Evolutionary conservation across 2,329 filamentous ascomycete genomes (phyloP).

Genomic region (Trichoderma sp.): DNA sequence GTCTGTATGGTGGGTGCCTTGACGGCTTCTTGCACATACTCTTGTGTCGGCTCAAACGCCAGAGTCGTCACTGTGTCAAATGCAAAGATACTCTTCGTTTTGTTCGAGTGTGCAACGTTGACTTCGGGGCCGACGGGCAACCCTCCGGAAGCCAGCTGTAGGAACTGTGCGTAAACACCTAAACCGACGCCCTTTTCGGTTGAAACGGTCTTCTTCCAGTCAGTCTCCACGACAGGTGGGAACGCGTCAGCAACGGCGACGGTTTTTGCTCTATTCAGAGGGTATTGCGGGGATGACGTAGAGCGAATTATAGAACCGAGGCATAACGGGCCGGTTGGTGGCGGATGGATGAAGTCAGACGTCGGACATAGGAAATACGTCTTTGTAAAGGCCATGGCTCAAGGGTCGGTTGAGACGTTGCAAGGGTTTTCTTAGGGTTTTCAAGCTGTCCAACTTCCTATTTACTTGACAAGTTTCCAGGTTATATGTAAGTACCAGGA

Average conservation of each 20-base stretch:
- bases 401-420: not conserved
- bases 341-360: not conserved
- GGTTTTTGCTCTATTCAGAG: not conserved
- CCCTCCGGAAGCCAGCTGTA: not conserved
- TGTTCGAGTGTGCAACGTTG: not conserved
- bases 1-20: not conserved
- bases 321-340: not conserved
- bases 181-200: not conserved
- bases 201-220: slow-evolving; percentile 1
- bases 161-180: not conserved
- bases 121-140: not conserved
- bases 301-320: not conserved
- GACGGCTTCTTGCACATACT: not conserved
- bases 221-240: not conserved
- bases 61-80: not conserved
- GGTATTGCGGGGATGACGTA: not conserved
- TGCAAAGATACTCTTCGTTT: not conserved
- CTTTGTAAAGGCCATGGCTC: slow-evolving; percentile 1
- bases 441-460: not conserved
- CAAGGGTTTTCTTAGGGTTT: not conserved
- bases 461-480: not conserved
- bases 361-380: slow-evolving; percentile 8
- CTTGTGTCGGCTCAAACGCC: not conserved
- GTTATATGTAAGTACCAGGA: not conserved
- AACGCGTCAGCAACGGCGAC: not conserved